Evolutionary conservation across 1,139 yeast species (phyloP), one percentile per base, ranked within the genome.

Genomic region (Diutina scorzettiae): DNA sequence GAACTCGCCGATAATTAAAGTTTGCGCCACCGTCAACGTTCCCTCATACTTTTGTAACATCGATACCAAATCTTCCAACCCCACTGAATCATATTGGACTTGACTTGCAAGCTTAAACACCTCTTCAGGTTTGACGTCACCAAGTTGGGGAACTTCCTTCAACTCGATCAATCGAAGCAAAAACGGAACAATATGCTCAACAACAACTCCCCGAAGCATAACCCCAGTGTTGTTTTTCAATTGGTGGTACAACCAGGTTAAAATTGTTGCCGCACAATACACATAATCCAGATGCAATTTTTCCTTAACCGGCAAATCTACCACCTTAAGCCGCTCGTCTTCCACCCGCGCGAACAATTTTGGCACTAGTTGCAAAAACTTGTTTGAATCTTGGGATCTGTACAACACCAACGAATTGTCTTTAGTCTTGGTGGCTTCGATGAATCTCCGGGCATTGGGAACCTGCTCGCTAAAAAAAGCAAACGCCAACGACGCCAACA

Each of bases 101-200:
- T 77, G 79, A 0, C 87, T 79, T 3, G 81, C 63, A 32, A 65
- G 66, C 41, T 72, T 66, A 53, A 81, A 73, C 3, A 73, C 62
- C 2, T 69, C 52, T 2, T 72, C 66, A 0, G 86, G 81, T 37
- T 72, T 71, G 29, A 82, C 63, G 43, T 75, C 73, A 0, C 89
- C 81, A 47, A 89, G 71, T 47, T 80, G 82, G 52, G 89, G 81
- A 19, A 86, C 87, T 49, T 91, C 97, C 49, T 87, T 80, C 65
- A 84, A 71, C 43, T 72, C 72, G 44, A 80, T 75, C 44, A 87
- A 63, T 25, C 72, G 69, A 51, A 86, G 64, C 47, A 86, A 63
- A 48, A 85, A 81, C 14, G 96, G 96, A 1, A 86, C 62, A 40
- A 89, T 69, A 44, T 73, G 62, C 2, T 50, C 46, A n/a, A 55